phyloP scores from a whole-genome alignment of 768 basidiomycete genomes.

The Tulasnella sp. region DNA sequence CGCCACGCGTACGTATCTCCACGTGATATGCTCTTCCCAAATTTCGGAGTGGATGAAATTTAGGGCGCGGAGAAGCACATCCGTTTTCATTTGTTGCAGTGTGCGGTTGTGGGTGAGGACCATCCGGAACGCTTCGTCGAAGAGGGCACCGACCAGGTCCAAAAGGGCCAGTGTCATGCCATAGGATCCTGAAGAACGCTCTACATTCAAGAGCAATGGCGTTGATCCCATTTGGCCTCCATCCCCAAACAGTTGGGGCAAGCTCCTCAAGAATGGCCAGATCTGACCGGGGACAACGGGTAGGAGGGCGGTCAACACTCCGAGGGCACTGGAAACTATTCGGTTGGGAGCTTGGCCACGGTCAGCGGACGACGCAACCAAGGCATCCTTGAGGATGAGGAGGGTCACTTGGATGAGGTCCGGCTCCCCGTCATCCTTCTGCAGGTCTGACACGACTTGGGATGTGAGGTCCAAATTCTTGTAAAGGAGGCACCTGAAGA shows the following conservation, averaged over 20 bases:
- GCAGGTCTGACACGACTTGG: constrained; percentile 63
- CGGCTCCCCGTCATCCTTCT: constrained; percentile 55
- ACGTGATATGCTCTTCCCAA: constrained; percentile 80
- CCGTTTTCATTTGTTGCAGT: constrained; percentile 72
- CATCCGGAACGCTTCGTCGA: constrained; percentile 65
- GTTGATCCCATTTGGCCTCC: constrained; percentile 50
- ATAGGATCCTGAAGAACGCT: constrained; percentile 70
- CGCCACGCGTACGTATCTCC: constrained; percentile 79
- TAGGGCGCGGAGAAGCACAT: constrained; percentile 73
- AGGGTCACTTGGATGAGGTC: constrained; percentile 77
- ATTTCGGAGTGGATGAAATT: constrained; percentile 80
- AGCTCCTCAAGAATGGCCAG: constrained; percentile 83
- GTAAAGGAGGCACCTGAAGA: constrained; percentile 71
- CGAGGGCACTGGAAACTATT: constrained; percentile 76
- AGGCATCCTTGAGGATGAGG: constrained; percentile 74
- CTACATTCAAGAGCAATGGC: constrained; percentile 62
- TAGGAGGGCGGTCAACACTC: constrained; percentile 72
- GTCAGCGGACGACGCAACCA: constrained; percentile 45
- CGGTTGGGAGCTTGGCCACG: constrained; percentile 44
- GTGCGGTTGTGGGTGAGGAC: constrained; percentile 50
- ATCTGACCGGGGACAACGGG: constrained; percentile 76
- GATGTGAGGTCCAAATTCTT: constrained; percentile 60
- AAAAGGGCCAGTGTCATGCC: constrained; percentile 79
- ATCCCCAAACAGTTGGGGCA: constrained; percentile 70
- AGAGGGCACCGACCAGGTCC: constrained; percentile 68